Percentiles rank a stretch among this genome's conserved stretches.
phyloP scores from a whole-genome alignment of 768 basidiomycete species.

The Paxillus ammoniavirescens region DNA sequence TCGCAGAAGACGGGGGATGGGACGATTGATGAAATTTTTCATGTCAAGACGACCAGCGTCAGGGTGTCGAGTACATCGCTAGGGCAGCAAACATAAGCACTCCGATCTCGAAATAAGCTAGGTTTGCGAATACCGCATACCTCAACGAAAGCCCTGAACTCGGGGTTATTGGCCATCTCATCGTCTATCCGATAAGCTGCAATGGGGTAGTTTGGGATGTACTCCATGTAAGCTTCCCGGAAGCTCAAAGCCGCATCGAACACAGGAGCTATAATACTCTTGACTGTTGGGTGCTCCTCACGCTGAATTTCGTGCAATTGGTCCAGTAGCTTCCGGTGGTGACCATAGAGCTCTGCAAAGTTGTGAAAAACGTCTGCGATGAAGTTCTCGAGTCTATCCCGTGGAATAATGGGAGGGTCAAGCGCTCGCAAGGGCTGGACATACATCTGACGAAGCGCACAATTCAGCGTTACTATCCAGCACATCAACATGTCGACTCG shows the following conservation, averaged over 20 bases:
- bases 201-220: slow-evolving; percentile 90
- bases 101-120: neutral
- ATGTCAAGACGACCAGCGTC: slow-evolving; percentile 84
- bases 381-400: slow-evolving; percentile 70
- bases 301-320: slow-evolving; percentile 84
- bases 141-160: slow-evolving; percentile 82
- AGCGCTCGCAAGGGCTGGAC: slow-evolving; percentile 68
- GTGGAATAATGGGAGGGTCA: slow-evolving; percentile 76
- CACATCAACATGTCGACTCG: slow-evolving; percentile 18
- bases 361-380: slow-evolving; percentile 90
- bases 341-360: slow-evolving; percentile 67
- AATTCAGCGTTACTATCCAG: slow-evolving; percentile 1
- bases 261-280: slow-evolving; percentile 78
- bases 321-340: slow-evolving; percentile 76
- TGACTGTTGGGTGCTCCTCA: slow-evolving; percentile 80
- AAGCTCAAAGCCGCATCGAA: slow-evolving; percentile 91
- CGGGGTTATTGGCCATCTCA: slow-evolving; percentile 77
- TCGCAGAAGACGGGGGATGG: slow-evolving; percentile 85
- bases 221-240: slow-evolving; percentile 89
- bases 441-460: slow-evolving; percentile 59
- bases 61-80: slow-evolving; percentile 60
- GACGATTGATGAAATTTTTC: slow-evolving; percentile 90
- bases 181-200: slow-evolving; percentile 86
- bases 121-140: slow-evolving; percentile 40
- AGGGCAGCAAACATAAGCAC: slow-evolving; percentile 1